These are phyloP conservation scores for Tetrapisispora fleetii DNA, from an alignment of 805 yeast species.

Conservation along the genomic window DNA sequence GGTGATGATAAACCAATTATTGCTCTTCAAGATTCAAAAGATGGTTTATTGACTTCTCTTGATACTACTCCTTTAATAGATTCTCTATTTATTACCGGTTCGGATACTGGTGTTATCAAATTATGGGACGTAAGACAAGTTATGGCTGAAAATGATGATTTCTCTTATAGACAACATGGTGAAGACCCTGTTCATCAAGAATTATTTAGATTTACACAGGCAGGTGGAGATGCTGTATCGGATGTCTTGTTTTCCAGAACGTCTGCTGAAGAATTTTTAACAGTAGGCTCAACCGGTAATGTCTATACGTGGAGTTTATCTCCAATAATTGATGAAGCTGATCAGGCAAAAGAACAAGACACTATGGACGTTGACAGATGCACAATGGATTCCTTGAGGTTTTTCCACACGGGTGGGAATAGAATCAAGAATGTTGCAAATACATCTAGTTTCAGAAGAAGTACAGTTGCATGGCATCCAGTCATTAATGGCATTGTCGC, in stretches of 20 bases:
- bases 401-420: constrained; percentile 26
- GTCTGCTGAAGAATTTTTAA: constrained; percentile 18
- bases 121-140: constrained; percentile 27
- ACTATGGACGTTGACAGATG: constrained; percentile 11
- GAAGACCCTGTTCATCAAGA: constrained; percentile 6
- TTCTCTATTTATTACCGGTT: constrained; percentile 24
- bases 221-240: constrained; percentile 18
- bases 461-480: constrained; percentile 24
- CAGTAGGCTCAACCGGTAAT: constrained; percentile 24
- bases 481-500: constrained; percentile 20
- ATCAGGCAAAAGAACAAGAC: constrained; percentile 3
- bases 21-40: constrained; percentile 11
- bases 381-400: constrained; percentile 17
- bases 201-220: constrained; percentile 16
- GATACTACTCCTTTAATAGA: constrained; percentile 18
- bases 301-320: constrained; percentile 27
- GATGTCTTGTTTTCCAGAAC: constrained; percentile 19
- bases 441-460: constrained; percentile 7
- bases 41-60: constrained; percentile 16
- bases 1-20: constrained; percentile 15
- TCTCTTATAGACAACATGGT: constrained; percentile 8
- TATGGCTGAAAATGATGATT: constrained; percentile 7
- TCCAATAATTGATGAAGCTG: constrained; percentile 1
- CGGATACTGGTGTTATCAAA: constrained; percentile 21
- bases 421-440: constrained; percentile 8